phyloP scores from a whole-genome alignment of 2,329 filamentous ascomycete species.

The Bipolaris bicolor region DNA sequence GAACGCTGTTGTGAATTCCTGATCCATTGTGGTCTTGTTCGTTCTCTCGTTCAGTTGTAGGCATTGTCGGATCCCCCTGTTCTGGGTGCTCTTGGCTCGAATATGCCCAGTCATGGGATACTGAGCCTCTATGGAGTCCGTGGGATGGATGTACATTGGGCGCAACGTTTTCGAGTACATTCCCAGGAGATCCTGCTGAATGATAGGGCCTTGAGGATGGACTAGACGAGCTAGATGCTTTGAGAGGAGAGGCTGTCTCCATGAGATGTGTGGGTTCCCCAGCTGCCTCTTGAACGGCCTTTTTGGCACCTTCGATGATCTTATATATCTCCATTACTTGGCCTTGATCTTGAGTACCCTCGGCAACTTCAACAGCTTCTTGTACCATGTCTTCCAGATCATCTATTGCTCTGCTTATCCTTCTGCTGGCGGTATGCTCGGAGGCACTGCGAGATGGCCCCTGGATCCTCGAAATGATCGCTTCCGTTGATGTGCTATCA shows the following conservation, averaged over 20 bases:
- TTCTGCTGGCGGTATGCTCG: conserved; percentile 22
- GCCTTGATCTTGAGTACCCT: conserved; percentile 39
- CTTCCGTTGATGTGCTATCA: conserved; percentile 4
- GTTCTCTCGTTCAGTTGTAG: conserved; percentile 5
- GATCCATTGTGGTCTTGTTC: conserved; percentile 14
- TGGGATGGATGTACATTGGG: conserved; percentile 6
- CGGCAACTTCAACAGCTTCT: conserved; percentile 49
- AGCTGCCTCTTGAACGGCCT: conserved; percentile 44
- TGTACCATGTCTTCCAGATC: conserved; percentile 53
- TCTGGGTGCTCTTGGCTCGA: neutral
- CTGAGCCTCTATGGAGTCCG: conserved; percentile 21
- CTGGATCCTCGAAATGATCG: conserved; percentile 25
- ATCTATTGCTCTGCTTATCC: conserved; percentile 44
- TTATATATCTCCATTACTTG: conserved; percentile 48
- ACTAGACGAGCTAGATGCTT: conserved; percentile 18
- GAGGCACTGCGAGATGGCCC: conserved; percentile 29
- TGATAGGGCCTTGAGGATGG: neutral
- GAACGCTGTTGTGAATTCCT: conserved; percentile 29
- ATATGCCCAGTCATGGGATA: conserved; percentile 42
- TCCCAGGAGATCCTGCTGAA: neutral
- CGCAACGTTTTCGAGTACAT: conserved; percentile 2
- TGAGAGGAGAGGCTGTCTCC: conserved; percentile 29
- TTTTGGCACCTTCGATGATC: conserved; percentile 50
- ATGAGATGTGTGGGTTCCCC: conserved; percentile 30
- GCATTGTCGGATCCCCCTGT: conserved; percentile 6